These are phyloP conservation scores for Verticillium klebahnii DNA, from an alignment of 2,329 filamentous ascomycete species.

Conservation along the genomic window DNA sequence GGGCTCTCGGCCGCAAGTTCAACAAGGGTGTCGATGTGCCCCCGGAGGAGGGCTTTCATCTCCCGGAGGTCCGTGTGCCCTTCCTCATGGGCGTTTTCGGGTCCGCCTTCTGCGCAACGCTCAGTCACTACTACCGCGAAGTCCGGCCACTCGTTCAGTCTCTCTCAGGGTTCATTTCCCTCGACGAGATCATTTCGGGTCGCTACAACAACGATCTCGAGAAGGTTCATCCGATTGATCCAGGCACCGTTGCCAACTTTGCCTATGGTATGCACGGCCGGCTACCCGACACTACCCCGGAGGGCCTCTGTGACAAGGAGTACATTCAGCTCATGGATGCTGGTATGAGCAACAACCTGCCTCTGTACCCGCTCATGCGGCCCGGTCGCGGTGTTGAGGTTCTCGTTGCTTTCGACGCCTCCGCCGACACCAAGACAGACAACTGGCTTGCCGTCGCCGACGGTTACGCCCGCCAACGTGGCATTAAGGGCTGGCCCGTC, in stretches of 20 bases:
- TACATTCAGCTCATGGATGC: slow-evolving; percentile 91
- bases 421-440: slow-evolving; percentile 85
- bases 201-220: slow-evolving; percentile 72
- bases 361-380: slow-evolving; percentile 88
- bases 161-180: slow-evolving; percentile 66
- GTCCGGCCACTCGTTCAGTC: slow-evolving; percentile 76
- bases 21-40: slow-evolving; percentile 63
- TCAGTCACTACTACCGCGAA: slow-evolving; percentile 95
- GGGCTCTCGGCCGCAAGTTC: slow-evolving; percentile 85
- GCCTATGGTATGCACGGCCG: slow-evolving; percentile 73
- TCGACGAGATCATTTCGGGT: slow-evolving; percentile 80
- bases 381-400: slow-evolving; percentile 87
- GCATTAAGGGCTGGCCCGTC: slow-evolving; percentile 90
- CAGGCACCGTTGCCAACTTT: slow-evolving; percentile 86
- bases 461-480: slow-evolving; percentile 85
- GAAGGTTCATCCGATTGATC: slow-evolving; percentile 93
- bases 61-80: slow-evolving; percentile 81
- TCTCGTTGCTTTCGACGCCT: slow-evolving; percentile 89
- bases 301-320: slow-evolving; percentile 64
- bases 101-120: slow-evolving; percentile 90
- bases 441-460: slow-evolving; percentile 96
- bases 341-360: slow-evolving; percentile 97
- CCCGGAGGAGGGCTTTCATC: slow-evolving; percentile 60
- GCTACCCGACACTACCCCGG: slow-evolving; percentile 72
- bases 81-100: slow-evolving; percentile 93